Evolutionary conservation across 495 filamentous ascomycete genomes (phyloP).

Genomic region (Acidiella bohemica): DNA sequence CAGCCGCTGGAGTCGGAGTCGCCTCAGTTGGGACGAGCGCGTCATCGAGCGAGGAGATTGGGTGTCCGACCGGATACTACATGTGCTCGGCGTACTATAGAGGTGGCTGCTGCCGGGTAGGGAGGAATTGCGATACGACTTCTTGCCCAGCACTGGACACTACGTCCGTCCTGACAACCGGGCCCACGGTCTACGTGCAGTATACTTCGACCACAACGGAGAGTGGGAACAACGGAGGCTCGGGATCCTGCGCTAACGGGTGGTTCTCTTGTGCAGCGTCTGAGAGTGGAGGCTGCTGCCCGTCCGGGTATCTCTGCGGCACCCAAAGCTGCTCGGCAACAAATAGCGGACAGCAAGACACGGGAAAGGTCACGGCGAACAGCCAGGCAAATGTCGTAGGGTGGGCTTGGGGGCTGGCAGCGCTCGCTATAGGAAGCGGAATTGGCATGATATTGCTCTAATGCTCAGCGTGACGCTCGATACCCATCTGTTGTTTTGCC

Average conservation of each 20-base stretch:
- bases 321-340: constrained; percentile 49
- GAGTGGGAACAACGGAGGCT: neutral
- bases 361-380: constrained; percentile 48
- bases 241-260: constrained; percentile 50
- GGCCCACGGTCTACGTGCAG: constrained; percentile 55
- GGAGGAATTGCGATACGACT: constrained; percentile 64
- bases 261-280: constrained; percentile 64
- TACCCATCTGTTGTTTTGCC: neutral
- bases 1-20: constrained; percentile 5
- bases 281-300: constrained; percentile 65
- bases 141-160: constrained; percentile 38
- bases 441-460: constrained; percentile 20
- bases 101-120: constrained; percentile 72
- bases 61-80: constrained; percentile 65
- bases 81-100: constrained; percentile 51
- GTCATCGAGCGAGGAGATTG: constrained; percentile 27
- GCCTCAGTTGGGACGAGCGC: constrained; percentile 14
- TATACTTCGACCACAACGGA: constrained; percentile 23
- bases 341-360: constrained; percentile 37
- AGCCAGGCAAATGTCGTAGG: constrained; percentile 10
- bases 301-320: constrained; percentile 59
- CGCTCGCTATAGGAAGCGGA: constrained; percentile 7
- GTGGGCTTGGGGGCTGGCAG: constrained; percentile 15
- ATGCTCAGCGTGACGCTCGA: neutral
- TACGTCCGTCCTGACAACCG: constrained; percentile 46